These are phyloP conservation scores for Radiomyces spectabilis DNA, from an alignment of 192 early-diverging fungal species.

Conservation along the genomic window DNA sequence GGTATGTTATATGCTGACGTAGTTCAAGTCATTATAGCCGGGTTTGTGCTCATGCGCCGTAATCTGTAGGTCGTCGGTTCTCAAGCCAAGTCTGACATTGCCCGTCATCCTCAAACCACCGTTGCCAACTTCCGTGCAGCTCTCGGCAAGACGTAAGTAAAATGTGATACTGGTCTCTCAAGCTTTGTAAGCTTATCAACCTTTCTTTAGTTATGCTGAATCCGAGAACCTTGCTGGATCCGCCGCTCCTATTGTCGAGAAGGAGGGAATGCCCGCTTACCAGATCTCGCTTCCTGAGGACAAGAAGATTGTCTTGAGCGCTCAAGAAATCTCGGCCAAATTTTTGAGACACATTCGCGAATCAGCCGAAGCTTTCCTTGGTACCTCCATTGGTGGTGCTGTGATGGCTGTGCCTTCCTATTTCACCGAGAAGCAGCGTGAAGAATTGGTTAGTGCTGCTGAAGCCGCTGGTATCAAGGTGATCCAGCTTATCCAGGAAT, in stretches of 20 bases:
- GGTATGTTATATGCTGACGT: constrained; percentile 41
- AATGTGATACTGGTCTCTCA: neutral
- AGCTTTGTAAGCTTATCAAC: neutral
- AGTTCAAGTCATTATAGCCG: neutral
- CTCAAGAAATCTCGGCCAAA: constrained; percentile 69
- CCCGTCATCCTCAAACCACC: constrained; percentile 88
- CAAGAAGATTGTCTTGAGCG: constrained; percentile 55
- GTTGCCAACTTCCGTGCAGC: constrained; percentile 81
- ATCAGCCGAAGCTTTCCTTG: constrained; percentile 86
- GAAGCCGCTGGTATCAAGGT: constrained; percentile 72
- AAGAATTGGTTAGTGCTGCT: constrained; percentile 58
- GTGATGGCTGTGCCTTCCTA: constrained; percentile 86
- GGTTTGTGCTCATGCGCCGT: too few relatives aligned
- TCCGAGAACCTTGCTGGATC: constrained; percentile 28
- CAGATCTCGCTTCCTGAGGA: constrained; percentile 55
- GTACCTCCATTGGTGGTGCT: constrained; percentile 65
- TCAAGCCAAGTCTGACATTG: constrained; percentile 79
- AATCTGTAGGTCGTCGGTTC: constrained; percentile 34
- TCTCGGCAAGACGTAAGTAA: constrained; percentile 73
- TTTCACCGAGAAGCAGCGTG: constrained; percentile 66
- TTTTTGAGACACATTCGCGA: constrained; percentile 75
- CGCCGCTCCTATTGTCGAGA: constrained; percentile 49
- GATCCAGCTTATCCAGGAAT: constrained; percentile 80
- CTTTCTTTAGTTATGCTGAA: constrained; percentile 19
- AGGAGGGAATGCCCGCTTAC: constrained; percentile 52